A percentile compares a stretch with the other conserved stretches of the same genome.
Conservation (phyloP, 176 grass and related monocot genomes). For the Canna indica region DNA sequence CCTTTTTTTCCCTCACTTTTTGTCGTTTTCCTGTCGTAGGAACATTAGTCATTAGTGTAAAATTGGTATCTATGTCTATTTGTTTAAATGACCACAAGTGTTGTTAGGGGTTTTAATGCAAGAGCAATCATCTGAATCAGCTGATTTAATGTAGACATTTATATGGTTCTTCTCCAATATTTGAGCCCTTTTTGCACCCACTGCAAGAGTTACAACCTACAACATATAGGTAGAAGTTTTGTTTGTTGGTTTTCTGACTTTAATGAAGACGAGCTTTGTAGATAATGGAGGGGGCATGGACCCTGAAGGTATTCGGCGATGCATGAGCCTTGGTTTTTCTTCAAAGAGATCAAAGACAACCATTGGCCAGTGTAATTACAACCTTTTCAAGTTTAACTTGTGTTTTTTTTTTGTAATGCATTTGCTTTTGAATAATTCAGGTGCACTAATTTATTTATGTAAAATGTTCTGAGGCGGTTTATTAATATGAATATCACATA, state of each 20-base stretch:
- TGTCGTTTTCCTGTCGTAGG: neutral
- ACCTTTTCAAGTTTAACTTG: constrained; percentile 7
- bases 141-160: neutral
- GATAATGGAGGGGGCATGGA: constrained; percentile 98
- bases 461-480: neutral
- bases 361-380: constrained; percentile 78
- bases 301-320: constrained; percentile 71
- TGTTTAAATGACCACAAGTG: neutral
- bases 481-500: neutral
- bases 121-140: neutral
- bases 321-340: constrained; percentile 97
- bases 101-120: neutral
- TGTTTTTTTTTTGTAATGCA: neutral
- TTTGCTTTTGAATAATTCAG: neutral
- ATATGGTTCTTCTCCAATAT: neutral
- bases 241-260: constrained; percentile 12
- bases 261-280: constrained; percentile 20
- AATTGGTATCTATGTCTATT: neutral
- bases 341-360: constrained; percentile 89
- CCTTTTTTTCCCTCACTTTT: neutral
- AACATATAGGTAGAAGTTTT: neutral
- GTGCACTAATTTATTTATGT: neutral
- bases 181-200: neutral
- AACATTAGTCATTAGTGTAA: too few species aligned
- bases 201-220: neutral